A percentile compares a stretch with the other conserved stretches of the same genome.
These are phyloP conservation scores for Ophiostoma sp. DNA, from an alignment of 2,329 filamentous ascomycete genomes.

Conservation along the genomic window DNA sequence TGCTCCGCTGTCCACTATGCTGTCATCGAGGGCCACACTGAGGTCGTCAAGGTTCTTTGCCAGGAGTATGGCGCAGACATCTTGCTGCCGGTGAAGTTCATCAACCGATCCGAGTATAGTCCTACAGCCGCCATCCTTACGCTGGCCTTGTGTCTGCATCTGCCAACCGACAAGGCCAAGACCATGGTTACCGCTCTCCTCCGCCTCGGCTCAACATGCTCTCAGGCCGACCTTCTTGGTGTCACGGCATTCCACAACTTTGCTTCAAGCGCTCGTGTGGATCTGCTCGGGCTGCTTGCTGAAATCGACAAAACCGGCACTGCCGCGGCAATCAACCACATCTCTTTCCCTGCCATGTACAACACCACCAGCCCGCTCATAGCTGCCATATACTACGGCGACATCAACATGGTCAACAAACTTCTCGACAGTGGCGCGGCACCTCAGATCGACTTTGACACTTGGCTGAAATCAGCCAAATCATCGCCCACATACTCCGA, in stretches of 20 bases:
- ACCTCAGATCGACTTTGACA: slow-evolving; percentile 55
- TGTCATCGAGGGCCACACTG: slow-evolving; percentile 64
- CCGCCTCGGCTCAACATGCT: slow-evolving; percentile 63
- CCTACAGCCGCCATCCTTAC: slow-evolving; percentile 60
- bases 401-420: background rate
- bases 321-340: background rate
- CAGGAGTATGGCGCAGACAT: slow-evolving; percentile 71
- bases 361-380: background rate
- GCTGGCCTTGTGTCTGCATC: slow-evolving; percentile 59
- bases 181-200: slow-evolving; percentile 61
- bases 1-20: slow-evolving; percentile 73
- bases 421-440: background rate
- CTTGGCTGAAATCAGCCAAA: slow-evolving; percentile 55
- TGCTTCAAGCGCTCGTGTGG: slow-evolving; percentile 45
- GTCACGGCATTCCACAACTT: slow-evolving; percentile 63
- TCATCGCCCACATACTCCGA: slow-evolving; percentile 38
- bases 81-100: slow-evolving; percentile 66
- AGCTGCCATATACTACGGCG: background rate
- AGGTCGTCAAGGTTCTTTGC: slow-evolving; percentile 64
- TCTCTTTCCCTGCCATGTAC: background rate
- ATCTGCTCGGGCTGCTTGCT: slow-evolving; percentile 31
- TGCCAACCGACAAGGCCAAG: slow-evolving; percentile 58
- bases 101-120: slow-evolving; percentile 40
- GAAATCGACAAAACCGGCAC: background rate
- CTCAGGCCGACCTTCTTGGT: slow-evolving; percentile 63